Base-by-base conservation (phyloP, 352 stramenopile genomes). In the Globisporangium nagaii region DNA sequence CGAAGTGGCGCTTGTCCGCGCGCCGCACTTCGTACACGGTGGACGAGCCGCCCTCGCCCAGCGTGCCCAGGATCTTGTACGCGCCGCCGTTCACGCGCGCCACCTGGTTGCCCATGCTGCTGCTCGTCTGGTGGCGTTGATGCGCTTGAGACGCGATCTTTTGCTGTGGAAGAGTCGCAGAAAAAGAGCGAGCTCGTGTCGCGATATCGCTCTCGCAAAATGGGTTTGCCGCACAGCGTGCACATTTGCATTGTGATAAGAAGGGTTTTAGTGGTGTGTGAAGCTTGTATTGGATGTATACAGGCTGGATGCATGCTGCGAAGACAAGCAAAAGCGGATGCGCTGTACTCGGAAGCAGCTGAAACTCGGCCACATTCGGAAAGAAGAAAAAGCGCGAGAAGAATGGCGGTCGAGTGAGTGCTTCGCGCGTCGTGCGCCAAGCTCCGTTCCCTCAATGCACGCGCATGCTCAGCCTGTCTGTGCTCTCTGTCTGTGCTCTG, bases 1-100 rank as follows among this genome's bases (percentile, higher is more conserved):
- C 85, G 24, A 73, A 73, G 34, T 53, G 45, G 31, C 37, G 35
- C 12, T 63, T 52, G 20, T 63, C 53, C 27, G 66, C 61, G 11
- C 75, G 70, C 19, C 66, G 62, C 41, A 88, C 82, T 19, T 70
- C 48, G 48, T 83, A 80, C 39, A 94, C 85, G 12, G 70, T 62
- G 25, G 81, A 75, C 58, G 88, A 95, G 30, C 85, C 85, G 25
- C 85, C 85, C 2, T 86, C 81, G 4, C 63, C 84, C 3, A 95
- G 55, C 46, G 62, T 54, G 11, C 76, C 60, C 30, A 82, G 43
- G 55, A 75, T 67, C 47, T 79, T 67, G 55, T 81, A 90, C 62
- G 63, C 58, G 36, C 59, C 57, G 20, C 76, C 75, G 44, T 90
- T 86, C 51, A 90, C 66, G n/a, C 70, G 72, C 41, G 76, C 70